Base-by-base conservation (phyloP, 78 protist genomes). In the Cavenderia fasciculata region DNA sequence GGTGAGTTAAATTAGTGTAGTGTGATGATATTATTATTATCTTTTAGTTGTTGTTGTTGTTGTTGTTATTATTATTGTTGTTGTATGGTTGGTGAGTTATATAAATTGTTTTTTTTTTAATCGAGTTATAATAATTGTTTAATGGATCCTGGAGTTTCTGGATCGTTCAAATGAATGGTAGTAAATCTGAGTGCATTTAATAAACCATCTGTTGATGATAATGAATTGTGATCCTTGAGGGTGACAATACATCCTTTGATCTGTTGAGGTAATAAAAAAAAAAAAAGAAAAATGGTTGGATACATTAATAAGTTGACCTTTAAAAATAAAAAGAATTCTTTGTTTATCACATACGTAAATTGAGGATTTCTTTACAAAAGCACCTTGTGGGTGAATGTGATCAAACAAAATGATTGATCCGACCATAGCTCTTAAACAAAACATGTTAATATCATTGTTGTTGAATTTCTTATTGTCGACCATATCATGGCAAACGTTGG, bases 121-220 rank as follows among this genome's bases (percentile, higher is more conserved):
- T 82, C 90, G 44, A 61, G 90, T 41, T 68, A 68, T 82, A 92
- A 77, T 19, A 82, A 25, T 54, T 92, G 95, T 59, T 92, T 79
- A 47, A 84, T 79, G 59, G 75, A 23, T 21, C 82, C 88, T 74
- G 95, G 95, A 10, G 95, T 92, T n/a, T 92, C 95, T 19, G 87
- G 62, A 27, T 94, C 96, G 62, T 70, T 86, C 49, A 94, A 90
- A 36, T 94, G 96, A 52, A 75, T 86, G 1, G 96, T 94, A n/a
- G 96, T 90, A 93, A 72, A 94, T 44, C 96, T 89, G 23, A 94
- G 85, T 18, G 96, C 96, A 70, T 94, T 94, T 62, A 94, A 79
- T 46, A 94, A 72, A 8, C 93, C 93, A 33, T 84, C 95, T n/a
- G 85, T 66, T 2, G 47, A 66, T 69, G 79, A 61, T 7, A 51